These are phyloP conservation scores for Diddensiella caesifluorescens DNA, from an alignment of 805 yeast species.

Conservation along the genomic window DNA sequence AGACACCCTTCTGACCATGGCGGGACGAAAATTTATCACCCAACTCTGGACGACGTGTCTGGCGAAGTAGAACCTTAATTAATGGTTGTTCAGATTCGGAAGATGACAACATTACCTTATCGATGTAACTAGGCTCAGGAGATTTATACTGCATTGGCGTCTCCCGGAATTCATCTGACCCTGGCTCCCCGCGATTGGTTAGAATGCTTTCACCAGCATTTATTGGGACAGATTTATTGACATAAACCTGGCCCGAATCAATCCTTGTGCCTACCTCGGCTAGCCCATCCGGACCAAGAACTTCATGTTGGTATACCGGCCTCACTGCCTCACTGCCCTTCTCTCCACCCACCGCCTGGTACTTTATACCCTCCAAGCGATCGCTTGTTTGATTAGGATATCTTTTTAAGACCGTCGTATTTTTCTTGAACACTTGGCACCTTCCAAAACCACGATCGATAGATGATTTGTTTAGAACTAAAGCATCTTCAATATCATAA, in stretches of 20 bases:
- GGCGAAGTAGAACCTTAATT: slow-evolving; percentile 85
- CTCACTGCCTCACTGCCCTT: slow-evolving; percentile 24
- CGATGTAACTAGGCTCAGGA: slow-evolving; percentile 93
- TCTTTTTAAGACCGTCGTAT: slow-evolving; percentile 81
- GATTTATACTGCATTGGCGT: slow-evolving; percentile 89
- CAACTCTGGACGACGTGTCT: slow-evolving; percentile 93
- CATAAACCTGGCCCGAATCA: slow-evolving; percentile 87
- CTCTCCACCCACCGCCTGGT: slow-evolving; percentile 50
- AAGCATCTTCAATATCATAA: slow-evolving; percentile 99
- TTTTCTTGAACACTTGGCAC: slow-evolving; percentile 91
- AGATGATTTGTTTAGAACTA: slow-evolving; percentile 93
- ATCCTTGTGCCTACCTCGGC: slow-evolving; percentile 93
- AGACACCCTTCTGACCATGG: slow-evolving; percentile 99
- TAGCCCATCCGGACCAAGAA: slow-evolving; percentile 90
- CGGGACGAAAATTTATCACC: slow-evolving; percentile 97
- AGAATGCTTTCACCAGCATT: slow-evolving; percentile 70
- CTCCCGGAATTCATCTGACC: slow-evolving; percentile 66
- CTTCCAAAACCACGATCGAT: slow-evolving; percentile 96
- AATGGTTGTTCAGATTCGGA: slow-evolving; percentile 93
- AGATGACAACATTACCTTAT: slow-evolving; percentile 96
- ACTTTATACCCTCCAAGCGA: slow-evolving; percentile 85
- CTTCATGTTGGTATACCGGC: slow-evolving; percentile 80
- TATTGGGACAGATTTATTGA: slow-evolving; percentile 84
- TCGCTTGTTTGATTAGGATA: slow-evolving; percentile 94
- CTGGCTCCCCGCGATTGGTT: slow-evolving; percentile 26